phyloP scores from a whole-genome alignment of 2,329 filamentous ascomycete genomes.

The Boeremia exigua region DNA sequence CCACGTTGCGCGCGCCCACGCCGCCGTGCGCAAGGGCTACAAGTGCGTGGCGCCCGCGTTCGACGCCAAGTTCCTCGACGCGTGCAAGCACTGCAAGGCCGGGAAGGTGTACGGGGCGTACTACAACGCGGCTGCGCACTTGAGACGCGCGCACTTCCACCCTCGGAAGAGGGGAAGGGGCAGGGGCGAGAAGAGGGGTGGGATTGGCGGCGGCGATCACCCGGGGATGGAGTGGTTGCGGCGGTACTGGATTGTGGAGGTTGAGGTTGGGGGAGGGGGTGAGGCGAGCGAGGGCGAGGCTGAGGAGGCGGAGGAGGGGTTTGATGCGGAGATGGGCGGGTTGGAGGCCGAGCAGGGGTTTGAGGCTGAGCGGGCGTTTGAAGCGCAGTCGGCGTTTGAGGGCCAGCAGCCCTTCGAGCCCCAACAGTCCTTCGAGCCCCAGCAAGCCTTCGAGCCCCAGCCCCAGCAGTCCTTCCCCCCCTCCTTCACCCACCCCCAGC shows the following conservation, averaged over 20 bases:
- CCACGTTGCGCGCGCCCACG: constrained; percentile 69
- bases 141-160: constrained; percentile 87
- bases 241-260: constrained; percentile 64
- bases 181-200: constrained; percentile 65
- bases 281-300: no score
- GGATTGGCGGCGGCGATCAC: constrained; percentile 67
- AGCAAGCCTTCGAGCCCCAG: background rate
- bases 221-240: constrained; percentile 67
- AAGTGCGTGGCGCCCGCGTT: constrained; percentile 66
- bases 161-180: constrained; percentile 65
- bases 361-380: background rate
- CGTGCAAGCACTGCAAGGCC: constrained; percentile 82
- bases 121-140: constrained; percentile 92
- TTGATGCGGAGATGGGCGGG: no score
- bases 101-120: constrained; percentile 86
- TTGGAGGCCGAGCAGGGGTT: no score
- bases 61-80: constrained; percentile 70
- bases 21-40: constrained; percentile 64
- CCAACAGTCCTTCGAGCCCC: background rate
- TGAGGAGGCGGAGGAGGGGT: no score
- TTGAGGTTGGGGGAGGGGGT: constrained; percentile 49
- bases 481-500: no score
- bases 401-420: background rate
- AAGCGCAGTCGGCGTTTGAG: background rate
- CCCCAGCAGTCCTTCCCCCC: no score